A percentile compares a stretch with the other conserved stretches of the same genome.
Conservation (phyloP, 2,329 filamentous ascomycete genomes). For the Thermothelomyces thermophilus region DNA sequence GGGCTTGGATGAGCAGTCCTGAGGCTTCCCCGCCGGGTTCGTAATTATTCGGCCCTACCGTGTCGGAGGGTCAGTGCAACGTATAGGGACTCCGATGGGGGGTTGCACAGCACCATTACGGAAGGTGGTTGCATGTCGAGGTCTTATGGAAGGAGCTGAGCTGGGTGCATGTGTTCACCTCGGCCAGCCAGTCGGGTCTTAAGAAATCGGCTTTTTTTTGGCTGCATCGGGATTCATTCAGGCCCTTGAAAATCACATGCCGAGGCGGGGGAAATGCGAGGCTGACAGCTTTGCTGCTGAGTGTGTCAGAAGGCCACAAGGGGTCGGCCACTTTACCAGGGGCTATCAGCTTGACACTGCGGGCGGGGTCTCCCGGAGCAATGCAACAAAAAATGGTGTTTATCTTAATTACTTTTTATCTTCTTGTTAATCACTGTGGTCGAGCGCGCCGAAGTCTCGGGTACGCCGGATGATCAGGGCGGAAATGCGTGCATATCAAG, state of each 20-base stretch:
- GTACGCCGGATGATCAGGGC: no score
- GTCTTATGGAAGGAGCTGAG: no score
- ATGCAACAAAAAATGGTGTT: background rate
- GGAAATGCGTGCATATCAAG: no score
- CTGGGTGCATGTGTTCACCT: background rate
- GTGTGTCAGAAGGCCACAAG: background rate
- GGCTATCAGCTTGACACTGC: background rate
- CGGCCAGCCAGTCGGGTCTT: background rate
- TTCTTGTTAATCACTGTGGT: no score
- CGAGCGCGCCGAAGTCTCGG: no score
- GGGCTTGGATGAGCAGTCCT: background rate
- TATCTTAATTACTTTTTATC: no score
- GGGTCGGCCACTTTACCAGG: background rate
- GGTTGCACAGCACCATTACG: background rate
- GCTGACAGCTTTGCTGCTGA: no score
- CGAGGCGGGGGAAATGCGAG: background rate
- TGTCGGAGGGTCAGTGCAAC: slow-evolving; percentile 1
- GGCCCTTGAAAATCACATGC: background rate
- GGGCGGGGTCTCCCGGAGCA: background rate
- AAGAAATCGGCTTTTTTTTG: no score
- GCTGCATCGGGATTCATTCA: background rate
- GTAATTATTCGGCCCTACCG: background rate
- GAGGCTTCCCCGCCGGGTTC: background rate
- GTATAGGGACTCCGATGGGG: slow-evolving; percentile 11
- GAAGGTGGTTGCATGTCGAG: background rate